phyloP scores from a whole-genome alignment of 2,329 filamentous ascomycete genomes.

The Colletotrichum caudatum region DNA sequence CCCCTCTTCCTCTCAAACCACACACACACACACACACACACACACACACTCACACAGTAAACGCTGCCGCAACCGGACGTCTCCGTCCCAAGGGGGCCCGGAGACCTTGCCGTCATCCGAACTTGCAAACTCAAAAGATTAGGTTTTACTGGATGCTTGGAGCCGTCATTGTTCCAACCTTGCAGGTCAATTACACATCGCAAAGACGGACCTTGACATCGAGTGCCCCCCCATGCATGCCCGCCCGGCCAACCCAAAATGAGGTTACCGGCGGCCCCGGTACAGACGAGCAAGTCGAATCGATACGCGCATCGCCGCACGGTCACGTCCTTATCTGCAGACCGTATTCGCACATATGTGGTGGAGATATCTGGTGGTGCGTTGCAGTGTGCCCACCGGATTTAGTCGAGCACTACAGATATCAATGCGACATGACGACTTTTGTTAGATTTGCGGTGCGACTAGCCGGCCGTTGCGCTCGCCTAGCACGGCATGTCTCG shows the following conservation, averaged over 20 bases:
- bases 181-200: not conserved
- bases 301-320: constrained; percentile 5
- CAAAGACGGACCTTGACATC: not conserved
- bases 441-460: constrained; percentile 10
- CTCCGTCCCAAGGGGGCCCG: not conserved
- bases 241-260: constrained; percentile 10
- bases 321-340: constrained; percentile 6
- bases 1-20: constrained; percentile 29
- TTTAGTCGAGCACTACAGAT: constrained; percentile 22
- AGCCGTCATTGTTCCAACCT: constrained; percentile 18
- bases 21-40: too few relatives aligned
- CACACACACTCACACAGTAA: not conserved
- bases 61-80: constrained; percentile 5
- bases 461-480: constrained; percentile 25
- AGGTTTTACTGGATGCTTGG: constrained; percentile 35
- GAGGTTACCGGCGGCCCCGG: not conserved
- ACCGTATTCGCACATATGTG: not conserved
- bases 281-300: constrained; percentile 22
- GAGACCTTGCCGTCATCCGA: constrained; percentile 34
- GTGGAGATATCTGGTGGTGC: constrained; percentile 10
- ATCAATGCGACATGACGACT: constrained; percentile 5
- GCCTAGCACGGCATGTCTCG: constrained; percentile 33
- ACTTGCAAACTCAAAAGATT: constrained; percentile 26
- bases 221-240: not conserved
- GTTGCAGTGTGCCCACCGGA: constrained; percentile 7